Evolutionary conservation across 148 eudicot genomes (phyloP).

Genomic region (Diospyros kaki): DNA sequence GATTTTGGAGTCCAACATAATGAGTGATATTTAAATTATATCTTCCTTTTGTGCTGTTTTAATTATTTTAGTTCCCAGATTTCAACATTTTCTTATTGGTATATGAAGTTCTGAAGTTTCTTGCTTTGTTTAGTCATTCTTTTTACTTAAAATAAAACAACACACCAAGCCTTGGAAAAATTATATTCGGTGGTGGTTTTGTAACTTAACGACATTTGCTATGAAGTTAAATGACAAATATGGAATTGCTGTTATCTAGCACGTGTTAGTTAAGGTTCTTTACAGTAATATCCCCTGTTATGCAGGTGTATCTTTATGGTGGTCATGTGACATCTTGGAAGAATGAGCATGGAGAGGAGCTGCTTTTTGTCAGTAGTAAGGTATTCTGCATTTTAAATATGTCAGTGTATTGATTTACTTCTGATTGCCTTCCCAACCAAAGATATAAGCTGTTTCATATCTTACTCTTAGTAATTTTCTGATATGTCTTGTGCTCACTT

Average conservation of each 20-base stretch:
- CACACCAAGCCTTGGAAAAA: no score
- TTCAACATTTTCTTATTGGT: not conserved
- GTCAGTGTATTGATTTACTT: not conserved
- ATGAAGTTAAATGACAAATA: not conserved
- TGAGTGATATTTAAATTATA: not conserved
- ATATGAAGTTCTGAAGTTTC: not conserved
- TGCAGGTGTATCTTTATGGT: constrained; percentile 81
- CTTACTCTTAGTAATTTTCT: not conserved
- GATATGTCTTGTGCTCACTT: not conserved
- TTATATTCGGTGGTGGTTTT: not conserved
- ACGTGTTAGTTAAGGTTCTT: not conserved
- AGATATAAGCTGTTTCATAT: not conserved
- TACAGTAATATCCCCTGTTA: constrained; percentile 10
- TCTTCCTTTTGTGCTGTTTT: not conserved
- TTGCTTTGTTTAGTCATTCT: not conserved
- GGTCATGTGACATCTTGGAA: constrained; percentile 97
- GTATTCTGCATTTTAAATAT: constrained; percentile 31
- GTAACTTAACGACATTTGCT: not conserved
- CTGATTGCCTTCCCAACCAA: not conserved
- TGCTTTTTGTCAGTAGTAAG: constrained; percentile 88
- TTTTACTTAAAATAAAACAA: not conserved
- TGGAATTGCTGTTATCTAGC: not conserved
- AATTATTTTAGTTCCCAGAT: not conserved
- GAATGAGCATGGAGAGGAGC: constrained; percentile 82
- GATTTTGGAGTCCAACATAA: not conserved